A percentile compares a stretch with the other conserved stretches of the same genome.
Evolutionary conservation across 345 rosid species (phyloP).

Genomic region (Eucalyptus viminalis): DNA sequence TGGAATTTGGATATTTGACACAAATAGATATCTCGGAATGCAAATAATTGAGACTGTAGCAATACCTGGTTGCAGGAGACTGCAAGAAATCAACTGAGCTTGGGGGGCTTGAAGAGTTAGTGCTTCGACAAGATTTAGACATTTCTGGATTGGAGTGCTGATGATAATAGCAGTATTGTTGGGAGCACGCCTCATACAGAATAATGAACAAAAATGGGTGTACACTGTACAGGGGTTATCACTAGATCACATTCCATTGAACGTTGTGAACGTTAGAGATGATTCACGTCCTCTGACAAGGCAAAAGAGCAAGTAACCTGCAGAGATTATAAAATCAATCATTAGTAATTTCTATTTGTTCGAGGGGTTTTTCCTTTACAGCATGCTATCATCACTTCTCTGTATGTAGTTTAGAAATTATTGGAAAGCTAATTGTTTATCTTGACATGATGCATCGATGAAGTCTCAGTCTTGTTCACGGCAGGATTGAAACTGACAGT

Average conservation of each 20-base stretch:
- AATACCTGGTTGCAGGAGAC: background rate
- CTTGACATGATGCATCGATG: background rate
- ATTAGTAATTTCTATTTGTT: background rate
- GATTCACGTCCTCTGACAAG: background rate
- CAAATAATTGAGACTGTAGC: background rate
- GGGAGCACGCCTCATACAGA: too few relatives aligned
- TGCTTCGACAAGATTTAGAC: background rate
- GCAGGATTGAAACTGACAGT: background rate
- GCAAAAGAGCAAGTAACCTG: background rate
- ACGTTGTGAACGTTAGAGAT: background rate
- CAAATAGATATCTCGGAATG: background rate
- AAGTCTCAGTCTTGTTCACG: background rate
- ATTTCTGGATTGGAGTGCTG: background rate
- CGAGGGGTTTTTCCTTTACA: background rate
- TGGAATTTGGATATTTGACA: background rate
- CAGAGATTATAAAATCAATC: background rate
- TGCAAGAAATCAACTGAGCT: background rate
- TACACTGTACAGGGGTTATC: background rate
- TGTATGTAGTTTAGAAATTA: background rate
- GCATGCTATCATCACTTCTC: background rate
- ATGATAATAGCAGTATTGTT: background rate
- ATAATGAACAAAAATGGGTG: background rate
- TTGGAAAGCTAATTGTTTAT: background rate
- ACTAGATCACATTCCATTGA: background rate
- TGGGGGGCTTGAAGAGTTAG: background rate